Percentiles rank a stretch among this genome's conserved stretches.
Conservation (phyloP, 1,139 yeast genomes). For the Suhomyces coccinellae region DNA sequence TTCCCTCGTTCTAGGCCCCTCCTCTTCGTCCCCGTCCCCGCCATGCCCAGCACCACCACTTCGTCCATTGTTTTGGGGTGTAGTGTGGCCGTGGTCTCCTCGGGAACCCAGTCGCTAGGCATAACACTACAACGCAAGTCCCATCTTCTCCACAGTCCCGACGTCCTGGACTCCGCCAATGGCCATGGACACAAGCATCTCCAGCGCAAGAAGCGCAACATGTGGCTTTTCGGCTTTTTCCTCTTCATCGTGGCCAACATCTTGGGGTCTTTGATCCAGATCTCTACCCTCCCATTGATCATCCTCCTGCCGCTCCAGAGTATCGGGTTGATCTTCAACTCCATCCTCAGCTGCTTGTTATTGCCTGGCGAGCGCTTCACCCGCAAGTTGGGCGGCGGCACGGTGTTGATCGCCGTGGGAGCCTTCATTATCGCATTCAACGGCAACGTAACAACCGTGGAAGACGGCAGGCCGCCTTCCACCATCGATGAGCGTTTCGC, state of each 20-base stretch:
- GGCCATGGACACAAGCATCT: constrained; percentile 26
- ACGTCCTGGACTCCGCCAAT: constrained; percentile 14
- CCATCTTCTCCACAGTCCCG: constrained; percentile 43
- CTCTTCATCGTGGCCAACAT: constrained; percentile 74
- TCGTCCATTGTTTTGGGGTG: constrained; percentile 56
- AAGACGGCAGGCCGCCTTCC: constrained; percentile 25
- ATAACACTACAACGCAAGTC: constrained; percentile 82
- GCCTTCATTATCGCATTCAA: constrained; percentile 80
- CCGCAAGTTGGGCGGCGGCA: constrained; percentile 57
- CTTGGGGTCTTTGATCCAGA: constrained; percentile 80
- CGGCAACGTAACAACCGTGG: constrained; percentile 37
- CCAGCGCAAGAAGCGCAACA: constrained; percentile 50
- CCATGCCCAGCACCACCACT: constrained; percentile 2
- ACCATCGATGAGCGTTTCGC: constrained; percentile 29
- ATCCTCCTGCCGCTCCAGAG: constrained; percentile 84
- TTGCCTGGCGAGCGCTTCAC: constrained; percentile 72
- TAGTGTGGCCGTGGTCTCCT: constrained; percentile 71
- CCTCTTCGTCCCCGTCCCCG: neutral
- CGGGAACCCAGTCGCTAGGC: constrained; percentile 82
- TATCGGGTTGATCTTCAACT: constrained; percentile 82
- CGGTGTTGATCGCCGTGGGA: constrained; percentile 67
- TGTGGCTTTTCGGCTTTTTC: constrained; percentile 77
- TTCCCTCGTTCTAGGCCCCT: neutral
- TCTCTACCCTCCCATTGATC: constrained; percentile 79
- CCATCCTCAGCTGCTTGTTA: constrained; percentile 64